Base-by-base conservation (phyloP, 208 protist genomes). In the Entamoeba invadens region DNA sequence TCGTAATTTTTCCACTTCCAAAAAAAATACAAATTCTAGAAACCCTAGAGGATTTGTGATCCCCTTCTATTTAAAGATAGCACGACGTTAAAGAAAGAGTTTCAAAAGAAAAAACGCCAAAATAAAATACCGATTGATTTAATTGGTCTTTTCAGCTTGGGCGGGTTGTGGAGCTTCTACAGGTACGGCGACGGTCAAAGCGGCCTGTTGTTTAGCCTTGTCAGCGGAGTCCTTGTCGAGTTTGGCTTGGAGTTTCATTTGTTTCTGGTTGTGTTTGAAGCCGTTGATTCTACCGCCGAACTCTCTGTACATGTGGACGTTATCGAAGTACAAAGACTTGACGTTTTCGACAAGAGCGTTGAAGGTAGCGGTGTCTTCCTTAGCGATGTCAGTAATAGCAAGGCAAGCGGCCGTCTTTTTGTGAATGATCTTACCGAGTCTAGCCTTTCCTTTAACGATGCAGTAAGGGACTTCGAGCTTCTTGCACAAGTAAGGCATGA, bases 371-470 rank as follows among this genome's bases (percentile, higher is more conserved):
- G 97, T 95, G 94, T 99, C 98, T 96, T 98, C 97, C n/a, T 96
- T 95, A 50, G 97, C 97, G 57, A 99, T 97, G 91, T 98, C 96
- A 50, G 97, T 98, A 94, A 99, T 95, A 93, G 98, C 98, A 94
- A 99, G 94, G 93, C 95, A 96, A 16, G 98, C 97, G 91, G 98
- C 96, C 44, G 96, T 99, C 97, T 99, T 99, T 96, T 97, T 95
- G 96, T 98, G 97, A 44, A 99, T 97, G 12, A 99, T 94, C 91
- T 97, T 93, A 95, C 99, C 99, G 45, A 99, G 97, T 93, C 98
- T 96, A 35, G 98, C 96, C 97, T 99, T 99, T 95, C 97, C 96
- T 97, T 99, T 99, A 95, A 99, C 98, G 95, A 99, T 99, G 95
- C 97, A 98, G 97, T 99, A 99, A 68, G 99, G 99, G 93, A 99